Evolutionary conservation across 1,139 yeast genomes (phyloP), one percentile per base, ranked within the genome.

Genomic region (Magnusiomyces sp.): DNA sequence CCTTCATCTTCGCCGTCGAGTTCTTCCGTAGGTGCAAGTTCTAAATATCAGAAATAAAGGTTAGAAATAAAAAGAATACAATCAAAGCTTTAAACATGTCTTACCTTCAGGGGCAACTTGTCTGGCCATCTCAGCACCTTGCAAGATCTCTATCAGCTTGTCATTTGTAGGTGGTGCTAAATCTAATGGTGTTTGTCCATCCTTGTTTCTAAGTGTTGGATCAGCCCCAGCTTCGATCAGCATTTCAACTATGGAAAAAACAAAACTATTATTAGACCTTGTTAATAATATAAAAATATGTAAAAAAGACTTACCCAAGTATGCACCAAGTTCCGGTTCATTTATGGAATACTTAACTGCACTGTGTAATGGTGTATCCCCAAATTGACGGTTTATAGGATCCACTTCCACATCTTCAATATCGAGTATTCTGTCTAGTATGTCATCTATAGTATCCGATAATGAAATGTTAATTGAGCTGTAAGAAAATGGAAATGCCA

Each of bases 151-250:
- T 46, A 71, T 71, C 58, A 90, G 72, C 19, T 71, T 74, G 41
- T 77, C 75, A 47, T 79, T 76, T 13, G 73, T 71, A 9, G 74
- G 72, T 38, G 67, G 66, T 11, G 80, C 83, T 55, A 89, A 72
- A 59, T 87, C 88, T 43, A 83, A 72, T 11, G 98, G 95, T 59
- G 77, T 83, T 60, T 83, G 76, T 31, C 83, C 81, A n/a, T 68
- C 66, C 46, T 73, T 75, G 61, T 83, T 83, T 56, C 66, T 71
- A 46, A 77, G 67, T 57, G 74, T 67, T 5, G 95, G 89, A 66
- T 90, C 95, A 1, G 95, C 82, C 1, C 97, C 98, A 36, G 95
- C 96, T 61, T 90, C 97, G 53, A 92, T 72, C 55, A 92, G 73
- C 64, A 84, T 85, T 60, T 88, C 95, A 74, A 55, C 64, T 54